A percentile compares a stretch with the other conserved stretches of the same genome.
phyloP scores from a whole-genome alignment of 768 basidiomycete genomes.

The Coprinellus aureogranulatus region DNA sequence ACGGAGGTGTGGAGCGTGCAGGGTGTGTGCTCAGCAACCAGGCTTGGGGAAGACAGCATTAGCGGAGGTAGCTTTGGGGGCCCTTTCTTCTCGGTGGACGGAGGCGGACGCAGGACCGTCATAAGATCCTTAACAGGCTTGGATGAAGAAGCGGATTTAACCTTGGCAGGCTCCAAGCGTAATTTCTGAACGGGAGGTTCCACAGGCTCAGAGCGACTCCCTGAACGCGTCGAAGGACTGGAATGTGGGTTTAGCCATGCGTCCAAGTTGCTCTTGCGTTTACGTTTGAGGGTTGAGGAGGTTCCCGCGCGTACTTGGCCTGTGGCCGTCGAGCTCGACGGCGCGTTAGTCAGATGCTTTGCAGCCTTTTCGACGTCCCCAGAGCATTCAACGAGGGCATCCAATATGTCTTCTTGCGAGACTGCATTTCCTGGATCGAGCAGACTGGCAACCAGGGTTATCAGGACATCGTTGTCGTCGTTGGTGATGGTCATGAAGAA shows the following conservation, averaged over 20 bases:
- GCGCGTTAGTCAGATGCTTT: slow-evolving; percentile 27
- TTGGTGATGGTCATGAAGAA: slow-evolving; percentile 31
- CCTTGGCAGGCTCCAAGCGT: slow-evolving; percentile 7
- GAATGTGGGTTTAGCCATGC: slow-evolving; percentile 48
- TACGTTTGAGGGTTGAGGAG: slow-evolving; percentile 9
- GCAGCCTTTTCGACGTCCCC: slow-evolving; percentile 60
- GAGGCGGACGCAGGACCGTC: slow-evolving; percentile 53
- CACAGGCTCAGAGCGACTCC: background rate
- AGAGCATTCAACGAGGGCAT: slow-evolving; percentile 53
- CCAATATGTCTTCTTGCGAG: slow-evolving; percentile 46
- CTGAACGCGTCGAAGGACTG: slow-evolving; percentile 4
- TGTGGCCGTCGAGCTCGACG: slow-evolving; percentile 4
- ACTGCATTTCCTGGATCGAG: slow-evolving; percentile 27
- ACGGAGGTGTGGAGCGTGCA: slow-evolving; percentile 71
- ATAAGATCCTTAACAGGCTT: slow-evolving; percentile 49
- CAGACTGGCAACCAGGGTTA: slow-evolving; percentile 66
- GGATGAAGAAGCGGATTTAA: slow-evolving; percentile 8
- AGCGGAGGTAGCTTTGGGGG: slow-evolving; percentile 54
- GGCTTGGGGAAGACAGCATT: slow-evolving; percentile 55
- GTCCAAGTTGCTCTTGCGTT: slow-evolving; percentile 51
- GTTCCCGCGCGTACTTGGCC: background rate
- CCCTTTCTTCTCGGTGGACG: slow-evolving; percentile 29
- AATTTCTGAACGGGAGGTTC: slow-evolving; percentile 3
- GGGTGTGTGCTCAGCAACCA: slow-evolving; percentile 69
- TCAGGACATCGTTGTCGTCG: slow-evolving; percentile 63